Evolutionary conservation across 371 early-diverging fungal species (phyloP).

Genomic region (Thermomucor indicae-seudaticae): DNA sequence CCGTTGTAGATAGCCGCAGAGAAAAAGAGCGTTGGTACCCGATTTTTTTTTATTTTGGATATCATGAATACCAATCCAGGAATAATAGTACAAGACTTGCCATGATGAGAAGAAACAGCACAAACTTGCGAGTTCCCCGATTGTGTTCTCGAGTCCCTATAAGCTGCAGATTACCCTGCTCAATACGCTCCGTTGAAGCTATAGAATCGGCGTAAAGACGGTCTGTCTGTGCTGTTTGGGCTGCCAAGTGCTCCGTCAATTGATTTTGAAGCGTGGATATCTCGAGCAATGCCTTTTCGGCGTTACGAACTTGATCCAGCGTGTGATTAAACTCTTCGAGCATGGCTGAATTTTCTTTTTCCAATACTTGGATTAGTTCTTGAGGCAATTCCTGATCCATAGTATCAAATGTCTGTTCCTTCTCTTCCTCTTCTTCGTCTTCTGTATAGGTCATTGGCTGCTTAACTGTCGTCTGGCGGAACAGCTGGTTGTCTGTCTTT

Average conservation of each 20-base stretch:
- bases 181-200: constrained; percentile 53
- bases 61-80: constrained; percentile 71
- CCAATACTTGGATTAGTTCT: constrained; percentile 57
- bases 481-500: constrained; percentile 45
- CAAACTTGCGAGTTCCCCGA: constrained; percentile 58
- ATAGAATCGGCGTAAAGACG: constrained; percentile 63
- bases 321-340: constrained; percentile 57
- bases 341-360: constrained; percentile 58
- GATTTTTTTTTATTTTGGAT: not conserved
- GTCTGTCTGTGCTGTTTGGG: constrained; percentile 67
- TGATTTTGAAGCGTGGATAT: constrained; percentile 65
- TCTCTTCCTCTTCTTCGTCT: constrained; percentile 1
- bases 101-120: constrained; percentile 55
- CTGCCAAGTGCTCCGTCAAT: constrained; percentile 58
- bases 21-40: too few relatives aligned
- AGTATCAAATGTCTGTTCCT: constrained; percentile 11
- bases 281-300: constrained; percentile 64
- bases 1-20: too few relatives aligned
- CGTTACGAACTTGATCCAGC: constrained; percentile 56
- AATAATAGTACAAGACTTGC: constrained; percentile 65
- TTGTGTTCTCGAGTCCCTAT: constrained; percentile 53
- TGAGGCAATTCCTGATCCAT: constrained; percentile 49
- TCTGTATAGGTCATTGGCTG: not conserved
- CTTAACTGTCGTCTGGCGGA: not conserved
- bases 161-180: constrained; percentile 56